A percentile compares a stretch with the other conserved stretches of the same genome.
These are phyloP conservation scores for Myriangium duriaei DNA, from an alignment of 2,329 filamentous ascomycete genomes.

Conservation along the genomic window DNA sequence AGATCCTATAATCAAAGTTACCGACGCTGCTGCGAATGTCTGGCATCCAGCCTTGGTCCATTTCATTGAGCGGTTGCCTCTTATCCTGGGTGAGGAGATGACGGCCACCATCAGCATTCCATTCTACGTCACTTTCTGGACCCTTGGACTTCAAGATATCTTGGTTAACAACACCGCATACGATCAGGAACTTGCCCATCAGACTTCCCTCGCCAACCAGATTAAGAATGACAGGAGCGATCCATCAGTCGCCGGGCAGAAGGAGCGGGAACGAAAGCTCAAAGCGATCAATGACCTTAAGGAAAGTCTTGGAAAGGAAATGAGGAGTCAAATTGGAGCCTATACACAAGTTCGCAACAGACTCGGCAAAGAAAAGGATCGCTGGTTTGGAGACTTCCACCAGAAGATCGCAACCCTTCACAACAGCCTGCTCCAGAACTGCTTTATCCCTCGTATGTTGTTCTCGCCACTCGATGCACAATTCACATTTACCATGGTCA, in stretches of 20 bases:
- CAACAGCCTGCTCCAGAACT: conserved; percentile 72
- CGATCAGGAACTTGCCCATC: conserved; percentile 56
- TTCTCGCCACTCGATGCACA: conserved; percentile 79
- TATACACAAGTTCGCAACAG: conserved; percentile 56
- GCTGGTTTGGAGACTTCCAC: conserved; percentile 61
- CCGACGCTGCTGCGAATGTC: conserved; percentile 15
- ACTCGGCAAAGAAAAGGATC: conserved; percentile 60
- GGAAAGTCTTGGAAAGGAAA: conserved; percentile 59
- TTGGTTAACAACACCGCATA: conserved; percentile 67
- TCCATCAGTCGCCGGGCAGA: conserved; percentile 51
- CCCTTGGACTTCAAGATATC: conserved; percentile 70
- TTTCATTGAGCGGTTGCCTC: conserved; percentile 56
- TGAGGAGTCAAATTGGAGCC: conserved; percentile 54
- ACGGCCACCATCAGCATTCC: conserved; percentile 62
- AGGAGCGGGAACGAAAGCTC: conserved; percentile 57
- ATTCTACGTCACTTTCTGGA: conserved; percentile 89
- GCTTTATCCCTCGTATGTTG: conserved; percentile 76
- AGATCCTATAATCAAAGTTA: conserved; percentile 13
- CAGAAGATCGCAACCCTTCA: conserved; percentile 55
- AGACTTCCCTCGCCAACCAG: conserved; percentile 53
- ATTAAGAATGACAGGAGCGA: conserved; percentile 62
- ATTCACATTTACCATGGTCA: conserved; percentile 76
- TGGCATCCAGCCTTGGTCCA: conserved; percentile 62
- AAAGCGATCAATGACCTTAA: conserved; percentile 56
- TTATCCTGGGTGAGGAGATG: conserved; percentile 47